Conservation (phyloP, 176 grass and related monocot genomes). For the Luzula sylvatica region DNA sequence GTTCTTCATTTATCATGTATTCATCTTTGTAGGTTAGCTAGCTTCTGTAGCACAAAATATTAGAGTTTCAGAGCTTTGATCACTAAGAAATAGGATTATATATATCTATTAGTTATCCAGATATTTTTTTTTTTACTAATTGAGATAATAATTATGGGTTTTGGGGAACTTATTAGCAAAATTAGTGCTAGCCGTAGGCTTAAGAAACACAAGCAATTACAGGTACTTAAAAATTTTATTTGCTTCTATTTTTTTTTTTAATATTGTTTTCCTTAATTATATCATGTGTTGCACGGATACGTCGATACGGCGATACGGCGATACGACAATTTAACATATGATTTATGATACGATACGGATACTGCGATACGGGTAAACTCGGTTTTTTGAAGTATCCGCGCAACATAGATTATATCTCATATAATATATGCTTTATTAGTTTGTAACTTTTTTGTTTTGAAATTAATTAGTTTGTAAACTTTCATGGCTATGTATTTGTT, state of each 20-base stretch:
- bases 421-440: not conserved
- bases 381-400: too few relatives aligned
- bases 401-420: too few relatives aligned
- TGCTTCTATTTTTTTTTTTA: not conserved
- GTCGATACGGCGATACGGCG: too few relatives aligned
- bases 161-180: not conserved
- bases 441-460: not conserved
- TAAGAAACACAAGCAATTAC: slow-evolving; percentile 6
- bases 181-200: not conserved
- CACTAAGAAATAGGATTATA: too few relatives aligned
- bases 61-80: not conserved
- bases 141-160: not conserved
- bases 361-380: too few relatives aligned
- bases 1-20: not conserved
- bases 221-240: not conserved
- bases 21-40: not conserved
- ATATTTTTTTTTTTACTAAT: too few relatives aligned
- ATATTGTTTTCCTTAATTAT: too few relatives aligned
- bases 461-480: too few relatives aligned
- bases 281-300: too few relatives aligned
- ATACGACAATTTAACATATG: too few relatives aligned
- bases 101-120: not conserved
- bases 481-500: not conserved
- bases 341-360: too few relatives aligned
- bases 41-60: not conserved